phyloP scores from a whole-genome alignment of 495 filamentous ascomycete species.

The Neurospora cerealis region DNA sequence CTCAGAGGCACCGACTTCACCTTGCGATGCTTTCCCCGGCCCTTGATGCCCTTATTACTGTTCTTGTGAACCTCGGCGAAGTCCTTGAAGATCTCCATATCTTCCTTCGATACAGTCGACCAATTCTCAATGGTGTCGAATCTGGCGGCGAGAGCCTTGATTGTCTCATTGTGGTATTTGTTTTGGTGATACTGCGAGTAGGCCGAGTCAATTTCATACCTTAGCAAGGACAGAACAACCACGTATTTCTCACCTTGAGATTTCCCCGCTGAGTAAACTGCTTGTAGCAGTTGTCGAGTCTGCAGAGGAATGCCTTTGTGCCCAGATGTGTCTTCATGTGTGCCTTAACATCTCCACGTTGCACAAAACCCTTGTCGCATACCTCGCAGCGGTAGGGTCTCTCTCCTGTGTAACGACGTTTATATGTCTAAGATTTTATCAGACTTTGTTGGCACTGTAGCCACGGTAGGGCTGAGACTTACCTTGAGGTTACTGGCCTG shows the following conservation, averaged over 20 bases:
- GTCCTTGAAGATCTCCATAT: constrained; percentile 77
- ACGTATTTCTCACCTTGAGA: constrained; percentile 52
- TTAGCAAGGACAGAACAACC: background rate
- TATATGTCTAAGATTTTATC: constrained; percentile 13
- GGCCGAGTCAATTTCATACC: background rate
- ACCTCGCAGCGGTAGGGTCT: constrained; percentile 74
- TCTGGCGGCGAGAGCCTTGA: constrained; percentile 60
- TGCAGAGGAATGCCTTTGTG: constrained; percentile 71
- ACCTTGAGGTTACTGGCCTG: constrained; percentile 89
- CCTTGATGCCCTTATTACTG: constrained; percentile 96
- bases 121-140: constrained; percentile 58
- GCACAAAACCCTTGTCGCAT: constrained; percentile 81
- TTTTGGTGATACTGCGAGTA: constrained; percentile 76
- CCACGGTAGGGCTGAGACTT: background rate
- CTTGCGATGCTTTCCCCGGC: constrained; percentile 74
- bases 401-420: constrained; percentile 50
- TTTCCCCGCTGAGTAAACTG: constrained; percentile 84
- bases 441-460: background rate
- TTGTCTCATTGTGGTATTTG: constrained; percentile 69
- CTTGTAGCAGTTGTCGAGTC: constrained; percentile 72
- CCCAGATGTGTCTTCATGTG: constrained; percentile 75
- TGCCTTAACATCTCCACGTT: constrained; percentile 78
- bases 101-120: constrained; percentile 51
- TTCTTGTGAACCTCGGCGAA: constrained; percentile 87
- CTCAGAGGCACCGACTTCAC: constrained; percentile 19